A percentile compares a stretch with the other conserved stretches of the same genome.
Conservation (phyloP, 148 eudicot genomes). For the Heliamphora exappendiculata region DNA sequence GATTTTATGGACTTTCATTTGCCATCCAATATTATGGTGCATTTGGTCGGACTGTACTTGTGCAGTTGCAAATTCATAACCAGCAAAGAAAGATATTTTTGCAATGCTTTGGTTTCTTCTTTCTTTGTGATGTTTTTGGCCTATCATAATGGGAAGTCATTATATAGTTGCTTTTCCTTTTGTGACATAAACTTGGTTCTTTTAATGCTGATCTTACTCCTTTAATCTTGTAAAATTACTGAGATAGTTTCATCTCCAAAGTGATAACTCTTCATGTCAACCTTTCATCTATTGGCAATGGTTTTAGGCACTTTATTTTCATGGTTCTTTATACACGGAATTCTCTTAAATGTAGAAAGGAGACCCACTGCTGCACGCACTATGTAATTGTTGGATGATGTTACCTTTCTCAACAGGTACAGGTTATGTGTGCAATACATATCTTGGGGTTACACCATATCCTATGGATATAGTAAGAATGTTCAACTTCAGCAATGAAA, state of each 20-base stretch:
- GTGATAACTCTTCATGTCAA: neutral
- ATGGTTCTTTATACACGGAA: neutral
- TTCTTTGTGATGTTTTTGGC: no score
- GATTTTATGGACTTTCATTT: no score
- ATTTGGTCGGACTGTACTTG: no score
- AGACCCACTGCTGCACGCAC: neutral
- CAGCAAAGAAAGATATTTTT: no score
- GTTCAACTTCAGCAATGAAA: slow-evolving; percentile 75
- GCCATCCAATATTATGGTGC: no score
- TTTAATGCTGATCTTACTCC: slow-evolving; percentile 4
- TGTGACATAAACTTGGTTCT: no score
- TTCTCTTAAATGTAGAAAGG: neutral
- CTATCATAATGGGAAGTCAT: no score
- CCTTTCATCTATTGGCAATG: neutral
- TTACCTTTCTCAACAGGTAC: slow-evolving; percentile 45
- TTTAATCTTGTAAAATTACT: neutral
- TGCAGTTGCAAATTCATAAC: no score
- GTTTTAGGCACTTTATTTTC: neutral
- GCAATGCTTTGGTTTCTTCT: no score
- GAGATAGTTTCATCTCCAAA: neutral
- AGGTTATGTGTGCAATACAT: slow-evolving; percentile 73
- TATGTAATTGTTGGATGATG: neutral
- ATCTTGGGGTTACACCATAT: slow-evolving; percentile 50
- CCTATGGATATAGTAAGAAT: slow-evolving; percentile 75
- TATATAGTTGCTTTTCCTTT: no score